phyloP scores from a whole-genome alignment of 176 grass and related monocot species.

The Secale cereale region DNA sequence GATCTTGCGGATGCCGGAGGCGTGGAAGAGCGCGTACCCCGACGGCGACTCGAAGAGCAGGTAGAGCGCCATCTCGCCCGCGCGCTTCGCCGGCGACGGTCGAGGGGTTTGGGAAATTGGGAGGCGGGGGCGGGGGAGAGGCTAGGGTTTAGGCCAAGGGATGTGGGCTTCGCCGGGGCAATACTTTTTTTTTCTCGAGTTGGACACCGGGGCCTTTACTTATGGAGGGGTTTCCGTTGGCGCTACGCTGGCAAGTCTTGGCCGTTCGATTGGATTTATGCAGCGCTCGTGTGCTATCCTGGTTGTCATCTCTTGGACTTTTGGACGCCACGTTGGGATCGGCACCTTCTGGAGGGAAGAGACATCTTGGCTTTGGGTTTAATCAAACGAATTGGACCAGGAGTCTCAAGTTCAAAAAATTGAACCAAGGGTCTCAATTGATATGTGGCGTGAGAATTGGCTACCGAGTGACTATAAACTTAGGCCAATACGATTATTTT shows the following conservation, averaged over 20 bases:
- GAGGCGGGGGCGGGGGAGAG: neutral
- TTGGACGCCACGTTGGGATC: no score
- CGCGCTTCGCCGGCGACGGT: constrained; percentile 13
- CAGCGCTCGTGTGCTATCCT: no score
- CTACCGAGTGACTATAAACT: no score
- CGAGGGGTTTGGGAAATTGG: neutral
- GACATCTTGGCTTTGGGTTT: no score
- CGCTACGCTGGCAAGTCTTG: neutral
- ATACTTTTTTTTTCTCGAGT: neutral
- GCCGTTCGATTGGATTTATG: neutral
- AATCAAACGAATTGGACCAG: no score
- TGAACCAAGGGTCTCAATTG: no score
- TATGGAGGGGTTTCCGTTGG: neutral
- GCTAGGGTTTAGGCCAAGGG: constrained; percentile 7
- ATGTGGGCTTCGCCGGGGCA: neutral
- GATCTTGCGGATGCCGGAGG: constrained; percentile 67
- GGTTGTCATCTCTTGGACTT: no score
- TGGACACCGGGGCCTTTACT: neutral
- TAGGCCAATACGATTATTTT: no score
- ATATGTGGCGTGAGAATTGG: no score
- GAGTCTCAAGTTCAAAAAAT: no score
- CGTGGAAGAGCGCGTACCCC: constrained; percentile 66
- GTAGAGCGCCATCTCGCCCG: constrained; percentile 63
- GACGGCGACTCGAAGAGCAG: constrained; percentile 80
- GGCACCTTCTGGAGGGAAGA: no score